phyloP scores from a whole-genome alignment of 768 basidiomycete genomes.

The Rossbeevera mucosa region DNA sequence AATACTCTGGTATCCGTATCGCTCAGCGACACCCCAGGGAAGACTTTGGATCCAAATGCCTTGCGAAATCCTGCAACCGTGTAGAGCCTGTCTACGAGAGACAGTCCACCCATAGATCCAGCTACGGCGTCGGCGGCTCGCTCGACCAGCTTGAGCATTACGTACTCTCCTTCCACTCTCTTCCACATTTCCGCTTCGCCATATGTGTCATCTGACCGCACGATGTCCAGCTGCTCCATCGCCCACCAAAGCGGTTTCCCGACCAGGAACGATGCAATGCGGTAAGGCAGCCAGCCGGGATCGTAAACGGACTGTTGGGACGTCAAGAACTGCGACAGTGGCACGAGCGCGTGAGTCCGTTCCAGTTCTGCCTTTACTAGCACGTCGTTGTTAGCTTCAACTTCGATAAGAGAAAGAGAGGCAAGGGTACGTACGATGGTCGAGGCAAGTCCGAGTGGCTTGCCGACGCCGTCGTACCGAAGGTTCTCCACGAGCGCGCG shows the following conservation, averaged over 20 bases:
- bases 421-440: conserved; percentile 59
- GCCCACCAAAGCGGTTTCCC: conserved; percentile 87
- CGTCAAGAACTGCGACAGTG: conserved; percentile 50
- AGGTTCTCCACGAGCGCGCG: conserved; percentile 53
- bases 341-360: conserved; percentile 41
- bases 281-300: conserved; percentile 62
- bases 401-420: background rate
- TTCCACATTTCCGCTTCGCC: conserved; percentile 48
- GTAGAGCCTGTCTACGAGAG: conserved; percentile 58
- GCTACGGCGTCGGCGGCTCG: conserved; percentile 56
- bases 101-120: conserved; percentile 38
- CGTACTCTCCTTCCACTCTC: conserved; percentile 66
- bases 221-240: conserved; percentile 70
- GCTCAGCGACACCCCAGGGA: conserved; percentile 46
- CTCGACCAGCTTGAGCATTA: conserved; percentile 61
- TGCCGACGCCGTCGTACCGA: conserved; percentile 65
- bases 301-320: conserved; percentile 61
- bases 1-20: conserved; percentile 66
- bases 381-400: conserved; percentile 30
- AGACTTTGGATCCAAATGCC: conserved; percentile 45
- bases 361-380: conserved; percentile 70
- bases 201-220: conserved; percentile 54
- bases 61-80: conserved; percentile 54
- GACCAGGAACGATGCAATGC: conserved; percentile 66
- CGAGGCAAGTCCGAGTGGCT: conserved; percentile 65